These are phyloP conservation scores for Kluyveromyces aestuarii DNA, from an alignment of 805 yeast genomes.

Conservation along the genomic window DNA sequence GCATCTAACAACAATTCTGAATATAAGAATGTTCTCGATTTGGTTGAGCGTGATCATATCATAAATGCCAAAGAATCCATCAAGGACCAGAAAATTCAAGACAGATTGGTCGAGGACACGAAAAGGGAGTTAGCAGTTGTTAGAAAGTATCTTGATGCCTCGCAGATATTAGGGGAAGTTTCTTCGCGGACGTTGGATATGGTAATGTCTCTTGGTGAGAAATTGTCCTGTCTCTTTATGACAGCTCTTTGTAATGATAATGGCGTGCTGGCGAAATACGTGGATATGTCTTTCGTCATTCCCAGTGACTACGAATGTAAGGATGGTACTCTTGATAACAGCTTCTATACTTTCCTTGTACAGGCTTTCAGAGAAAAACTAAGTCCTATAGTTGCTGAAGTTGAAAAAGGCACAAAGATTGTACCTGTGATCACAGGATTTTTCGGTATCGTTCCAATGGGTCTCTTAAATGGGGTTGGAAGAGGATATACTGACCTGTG, in stretches of 20 bases:
- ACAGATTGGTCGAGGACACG: constrained; percentile 50
- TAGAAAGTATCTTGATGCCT: constrained; percentile 68
- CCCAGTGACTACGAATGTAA: constrained; percentile 50
- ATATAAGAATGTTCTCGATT: constrained; percentile 49
- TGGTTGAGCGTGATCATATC: constrained; percentile 71
- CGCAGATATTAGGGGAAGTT: constrained; percentile 86
- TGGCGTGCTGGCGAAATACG: constrained; percentile 68
- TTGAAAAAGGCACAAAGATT: constrained; percentile 27
- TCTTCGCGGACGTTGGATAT: constrained; percentile 80
- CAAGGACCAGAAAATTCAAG: constrained; percentile 35
- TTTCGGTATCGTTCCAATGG: constrained; percentile 95
- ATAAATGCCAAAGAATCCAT: constrained; percentile 56
- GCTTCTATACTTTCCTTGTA: constrained; percentile 51
- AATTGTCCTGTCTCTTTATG: constrained; percentile 83
- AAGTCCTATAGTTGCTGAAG: constrained; percentile 30
- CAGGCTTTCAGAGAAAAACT: constrained; percentile 43
- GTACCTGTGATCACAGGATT: constrained; percentile 95
- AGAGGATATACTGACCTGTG: constrained; percentile 97
- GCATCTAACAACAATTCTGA: constrained; percentile 49
- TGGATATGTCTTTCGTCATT: constrained; percentile 69
- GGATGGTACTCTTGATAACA: constrained; percentile 52
- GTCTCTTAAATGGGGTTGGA: constrained; percentile 85
- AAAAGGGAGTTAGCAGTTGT: constrained; percentile 58
- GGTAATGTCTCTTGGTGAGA: constrained; percentile 91
- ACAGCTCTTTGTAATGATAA: constrained; percentile 74